Evolutionary conservation across 2,329 filamentous ascomycete species (phyloP).

Genomic region (Colletotrichum aenigma): DNA sequence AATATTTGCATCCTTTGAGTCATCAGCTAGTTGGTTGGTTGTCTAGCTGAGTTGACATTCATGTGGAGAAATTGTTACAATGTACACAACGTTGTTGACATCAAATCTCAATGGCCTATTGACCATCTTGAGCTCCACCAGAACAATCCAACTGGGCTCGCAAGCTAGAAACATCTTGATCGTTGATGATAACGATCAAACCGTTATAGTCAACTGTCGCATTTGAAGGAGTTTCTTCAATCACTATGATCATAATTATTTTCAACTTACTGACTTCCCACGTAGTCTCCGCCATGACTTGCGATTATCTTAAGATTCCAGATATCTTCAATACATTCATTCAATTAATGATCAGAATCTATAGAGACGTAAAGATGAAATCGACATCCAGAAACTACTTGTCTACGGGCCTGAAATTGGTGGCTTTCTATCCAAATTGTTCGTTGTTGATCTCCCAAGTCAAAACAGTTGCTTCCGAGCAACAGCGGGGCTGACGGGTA

Average conservation of each 20-base stretch:
- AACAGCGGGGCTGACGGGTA: background rate
- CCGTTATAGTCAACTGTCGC: rapidly evolving
- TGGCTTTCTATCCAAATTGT: background rate
- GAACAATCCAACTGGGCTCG: background rate
- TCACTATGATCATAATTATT: too few species aligned
- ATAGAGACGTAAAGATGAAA: background rate
- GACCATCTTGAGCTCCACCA: background rate
- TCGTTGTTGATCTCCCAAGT: background rate
- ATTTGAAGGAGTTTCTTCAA: too few species aligned
- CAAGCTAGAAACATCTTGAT: background rate
- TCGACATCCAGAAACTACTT: background rate
- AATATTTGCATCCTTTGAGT: background rate
- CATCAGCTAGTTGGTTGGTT: background rate
- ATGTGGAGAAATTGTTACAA: background rate
- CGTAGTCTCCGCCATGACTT: background rate
- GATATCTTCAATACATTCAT: background rate
- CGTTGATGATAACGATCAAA: background rate
- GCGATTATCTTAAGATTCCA: background rate
- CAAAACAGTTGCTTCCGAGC: background rate
- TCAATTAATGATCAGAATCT: background rate
- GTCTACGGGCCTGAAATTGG: rapidly evolving
- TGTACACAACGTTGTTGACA: background rate
- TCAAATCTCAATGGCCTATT: background rate
- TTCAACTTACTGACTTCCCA: background rate
- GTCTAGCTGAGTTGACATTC: background rate